A percentile compares a stretch with the other conserved stretches of the same genome.
Conservation (phyloP, 805 yeast species). For the Ogataea wickerhamii region DNA sequence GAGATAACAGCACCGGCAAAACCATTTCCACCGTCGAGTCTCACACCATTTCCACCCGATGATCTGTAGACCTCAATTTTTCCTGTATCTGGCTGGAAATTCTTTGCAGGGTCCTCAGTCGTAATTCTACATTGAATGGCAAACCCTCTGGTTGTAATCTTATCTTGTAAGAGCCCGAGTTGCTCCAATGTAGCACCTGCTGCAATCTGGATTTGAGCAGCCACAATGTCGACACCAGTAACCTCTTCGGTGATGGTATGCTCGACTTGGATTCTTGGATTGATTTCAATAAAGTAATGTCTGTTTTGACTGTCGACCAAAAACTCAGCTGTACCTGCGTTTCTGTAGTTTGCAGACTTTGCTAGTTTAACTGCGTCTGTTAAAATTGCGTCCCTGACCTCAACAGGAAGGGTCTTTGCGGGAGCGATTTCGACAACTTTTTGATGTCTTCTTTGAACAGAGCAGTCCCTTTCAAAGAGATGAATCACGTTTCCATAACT, state of each 20-base stretch:
- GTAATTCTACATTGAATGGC: constrained; percentile 99
- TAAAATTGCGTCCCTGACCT: constrained; percentile 86
- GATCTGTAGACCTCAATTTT: constrained; percentile 97
- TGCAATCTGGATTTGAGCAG: constrained; percentile 98
- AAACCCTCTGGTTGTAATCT: constrained; percentile 92
- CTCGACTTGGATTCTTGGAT: constrained; percentile 98
- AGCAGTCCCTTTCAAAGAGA: constrained; percentile 95
- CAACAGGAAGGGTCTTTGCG: constrained; percentile 79
- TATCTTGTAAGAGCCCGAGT: constrained; percentile 89
- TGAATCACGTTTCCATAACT: constrained; percentile 92
- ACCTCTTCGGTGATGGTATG: constrained; percentile 98
- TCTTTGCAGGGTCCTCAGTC: constrained; percentile 95
- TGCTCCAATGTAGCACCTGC: constrained; percentile 95
- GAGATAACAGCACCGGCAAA: constrained; percentile 95
- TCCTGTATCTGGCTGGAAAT: constrained; percentile 98
- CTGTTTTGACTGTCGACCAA: constrained; percentile 89
- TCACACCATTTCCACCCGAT: constrained; percentile 98
- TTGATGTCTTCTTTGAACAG: constrained; percentile 99
- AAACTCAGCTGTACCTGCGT: constrained; percentile 98
- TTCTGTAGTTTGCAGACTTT: constrained; percentile 80
- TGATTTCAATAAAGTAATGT: constrained; percentile 96
- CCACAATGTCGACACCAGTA: constrained; percentile 96
- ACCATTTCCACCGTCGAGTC: constrained; percentile 98
- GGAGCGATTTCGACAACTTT: constrained; percentile 99
- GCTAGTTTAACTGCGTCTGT: constrained; percentile 95